Evolutionary conservation across 2,329 filamentous ascomycete species (phyloP).

Genomic region (Phoma sp.): DNA sequence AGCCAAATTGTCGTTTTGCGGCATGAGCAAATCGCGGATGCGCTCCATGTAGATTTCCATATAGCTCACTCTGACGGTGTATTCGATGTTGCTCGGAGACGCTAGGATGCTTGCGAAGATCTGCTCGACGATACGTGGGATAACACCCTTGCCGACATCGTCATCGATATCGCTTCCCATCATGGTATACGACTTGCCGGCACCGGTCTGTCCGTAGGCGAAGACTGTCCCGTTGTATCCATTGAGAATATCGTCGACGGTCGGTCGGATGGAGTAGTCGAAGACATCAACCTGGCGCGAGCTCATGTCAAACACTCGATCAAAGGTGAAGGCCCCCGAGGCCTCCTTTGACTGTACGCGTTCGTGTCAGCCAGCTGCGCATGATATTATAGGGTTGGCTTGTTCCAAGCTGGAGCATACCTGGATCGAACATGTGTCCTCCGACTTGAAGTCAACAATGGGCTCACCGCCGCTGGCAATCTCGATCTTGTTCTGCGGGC

Average conservation of each 20-base stretch:
- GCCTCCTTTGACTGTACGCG: conserved; percentile 76
- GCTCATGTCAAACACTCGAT: conserved; percentile 95
- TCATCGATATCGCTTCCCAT: conserved; percentile 96
- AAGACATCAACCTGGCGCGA: conserved; percentile 93
- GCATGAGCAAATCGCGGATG: conserved; percentile 90
- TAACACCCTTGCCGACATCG: conserved; percentile 86
- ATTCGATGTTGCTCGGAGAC: conserved; percentile 92
- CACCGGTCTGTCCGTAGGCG: conserved; percentile 96
- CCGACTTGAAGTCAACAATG: conserved; percentile 86
- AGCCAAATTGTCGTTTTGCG: conserved; percentile 93
- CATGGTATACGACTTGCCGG: conserved; percentile 99
- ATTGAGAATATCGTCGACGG: conserved; percentile 97
- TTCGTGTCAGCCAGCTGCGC: conserved; percentile 23
- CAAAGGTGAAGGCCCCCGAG: conserved; percentile 86
- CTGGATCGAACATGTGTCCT: conserved; percentile 86
- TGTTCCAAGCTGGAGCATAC: conserved; percentile 59
- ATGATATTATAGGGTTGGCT: neutral
- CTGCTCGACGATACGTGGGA: conserved; percentile 95
- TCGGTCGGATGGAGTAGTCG: conserved; percentile 94
- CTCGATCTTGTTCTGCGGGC: conserved; percentile 96
- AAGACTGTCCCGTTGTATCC: conserved; percentile 99
- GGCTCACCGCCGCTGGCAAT: conserved; percentile 88
- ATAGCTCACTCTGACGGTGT: conserved; percentile 97
- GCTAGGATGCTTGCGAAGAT: conserved; percentile 95
- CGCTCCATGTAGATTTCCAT: conserved; percentile 99